Evolutionary conservation across 2,329 filamentous ascomycete species (phyloP), one percentile per base, ranked within the genome.

Genomic region (Trichoderma sp.): DNA sequence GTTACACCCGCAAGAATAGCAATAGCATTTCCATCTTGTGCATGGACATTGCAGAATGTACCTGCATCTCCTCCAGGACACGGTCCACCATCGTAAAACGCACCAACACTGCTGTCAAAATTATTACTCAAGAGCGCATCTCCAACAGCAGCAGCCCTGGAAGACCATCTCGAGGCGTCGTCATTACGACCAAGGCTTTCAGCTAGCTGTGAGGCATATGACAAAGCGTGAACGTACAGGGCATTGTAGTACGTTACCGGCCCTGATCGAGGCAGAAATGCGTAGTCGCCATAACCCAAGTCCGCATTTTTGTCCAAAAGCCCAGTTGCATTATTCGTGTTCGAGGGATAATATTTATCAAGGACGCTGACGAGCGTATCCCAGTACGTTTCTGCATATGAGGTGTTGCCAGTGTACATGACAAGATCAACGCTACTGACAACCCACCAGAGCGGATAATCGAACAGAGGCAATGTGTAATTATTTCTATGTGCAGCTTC

Each of bases 361-460:
- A 87, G 78, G 6, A 82, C 79, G 3, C 79, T 80, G 8, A 79
- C 71, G 9, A 88, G 77, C 15, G 77, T 80, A 1, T 76, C 68
- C 74, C 85, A 87, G 73, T 85, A 84, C 1, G 78, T 73, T 3
- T 78, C 59, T 4, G 84, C 76, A 71, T 83, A 87, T 3, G 75
- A 78, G 0, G 76, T 73, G 74, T 87, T 83, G 12, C 84, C 85
- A 0, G 84, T 86, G 76, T 88, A 86, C 77, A 87, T 79, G 59
- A 86, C 82, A 23, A 84, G 78, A 74, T 88, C 85, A 72, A 82
- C 83, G 69, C 80, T 84, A 71, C 82, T 85, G 8, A 83, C 80
- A 2, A 87, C 82, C 86, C 86, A 88, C 82, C 84, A 87, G 0
- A 88, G 77, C 2, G 86, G 85, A 70, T 87, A 88, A 71, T 88